A percentile compares a stretch with the other conserved stretches of the same genome.
These are phyloP conservation scores for Atkinsonella texensis DNA, from an alignment of 2,329 filamentous ascomycete genomes.

Conservation along the genomic window DNA sequence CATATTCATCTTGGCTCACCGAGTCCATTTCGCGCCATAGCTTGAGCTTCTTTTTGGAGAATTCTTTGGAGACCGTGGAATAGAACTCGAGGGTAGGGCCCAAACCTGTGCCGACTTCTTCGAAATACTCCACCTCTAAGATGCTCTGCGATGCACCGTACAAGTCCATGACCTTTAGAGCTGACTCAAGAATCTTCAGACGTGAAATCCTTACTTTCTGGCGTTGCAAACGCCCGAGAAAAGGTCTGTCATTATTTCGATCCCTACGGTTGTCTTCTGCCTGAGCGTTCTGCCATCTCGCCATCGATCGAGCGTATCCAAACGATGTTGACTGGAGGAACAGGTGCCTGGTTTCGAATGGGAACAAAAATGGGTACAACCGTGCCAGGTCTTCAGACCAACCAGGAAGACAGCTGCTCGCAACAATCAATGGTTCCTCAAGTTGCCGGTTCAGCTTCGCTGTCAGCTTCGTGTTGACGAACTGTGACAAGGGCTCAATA, in stretches of 20 bases:
- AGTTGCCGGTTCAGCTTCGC: conserved; percentile 95
- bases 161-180: conserved; percentile 96
- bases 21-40: conserved; percentile 90
- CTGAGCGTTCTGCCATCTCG: conserved; percentile 89
- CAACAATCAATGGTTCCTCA: conserved; percentile 92
- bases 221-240: conserved; percentile 79
- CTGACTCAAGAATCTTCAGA: conserved; percentile 89
- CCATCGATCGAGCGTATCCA: conserved; percentile 95
- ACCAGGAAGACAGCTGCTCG: conserved; percentile 86
- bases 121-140: conserved; percentile 95
- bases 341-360: conserved; percentile 91
- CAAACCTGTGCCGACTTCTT: conserved; percentile 92
- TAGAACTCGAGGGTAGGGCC: conserved; percentile 97
- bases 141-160: conserved; percentile 96
- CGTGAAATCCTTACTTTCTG: conserved; percentile 98
- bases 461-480: conserved; percentile 96
- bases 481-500: conserved; percentile 77
- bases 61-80: conserved; percentile 92
- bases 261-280: conserved; percentile 66
- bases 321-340: conserved; percentile 98
- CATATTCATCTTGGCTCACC: conserved; percentile 62
- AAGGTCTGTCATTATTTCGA: conserved; percentile 79
- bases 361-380: conserved; percentile 91
- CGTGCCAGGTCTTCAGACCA: conserved; percentile 95
- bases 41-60: conserved; percentile 93